Evolutionary conservation across 768 basidiomycete species (phyloP), one percentile per base, ranked within the genome.

Genomic region (Postia placenta): DNA sequence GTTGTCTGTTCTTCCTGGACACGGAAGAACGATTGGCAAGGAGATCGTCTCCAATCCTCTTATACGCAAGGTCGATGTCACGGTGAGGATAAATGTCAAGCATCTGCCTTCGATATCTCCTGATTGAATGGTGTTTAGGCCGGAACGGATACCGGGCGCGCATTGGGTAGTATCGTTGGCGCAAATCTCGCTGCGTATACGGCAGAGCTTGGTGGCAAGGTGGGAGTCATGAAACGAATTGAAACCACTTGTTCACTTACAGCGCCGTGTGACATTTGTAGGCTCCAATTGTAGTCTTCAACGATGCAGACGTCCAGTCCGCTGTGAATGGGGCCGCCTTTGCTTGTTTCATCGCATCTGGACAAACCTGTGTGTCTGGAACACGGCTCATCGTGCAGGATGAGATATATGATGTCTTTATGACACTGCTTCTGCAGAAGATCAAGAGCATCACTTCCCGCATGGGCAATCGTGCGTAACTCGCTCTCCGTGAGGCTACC

Each of bases 301-400:
- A 83, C 43, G 88, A 93, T 60, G 83, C 87, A 5, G 84, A 92
- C 57, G 58, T 89, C 43, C 54, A 68, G 19, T 74, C 78, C n/a
- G 84, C 90, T 0, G 85, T 87, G 19, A 92, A 92, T 53, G 91
- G 91, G 15, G 79, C 79, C 5, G 84, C 87, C 0, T 92, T 93
- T 59, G 84, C 88, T 9, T 79, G 85, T 0, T 93, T 92, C 57
- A 71, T 93, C 43, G 91, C 91, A 1, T 89, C 87, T 20, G 91
- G 91, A 2, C 91, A 93, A 68, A 92, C 90, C 7, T 92, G 90
- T 51, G 85, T 92, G n/a, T 92, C 90, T 1, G 90, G 88, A n/a
- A 83, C 88, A 11, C 78, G 90, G n/a, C 70, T 92, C 17, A 71
- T 92, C 4, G 67, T 92, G 5, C 88, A 92, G 49, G 76, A 80